Evolutionary conservation across 164 flowering plant genomes (phyloP).

Genomic region (Taxillus chinensis): DNA sequence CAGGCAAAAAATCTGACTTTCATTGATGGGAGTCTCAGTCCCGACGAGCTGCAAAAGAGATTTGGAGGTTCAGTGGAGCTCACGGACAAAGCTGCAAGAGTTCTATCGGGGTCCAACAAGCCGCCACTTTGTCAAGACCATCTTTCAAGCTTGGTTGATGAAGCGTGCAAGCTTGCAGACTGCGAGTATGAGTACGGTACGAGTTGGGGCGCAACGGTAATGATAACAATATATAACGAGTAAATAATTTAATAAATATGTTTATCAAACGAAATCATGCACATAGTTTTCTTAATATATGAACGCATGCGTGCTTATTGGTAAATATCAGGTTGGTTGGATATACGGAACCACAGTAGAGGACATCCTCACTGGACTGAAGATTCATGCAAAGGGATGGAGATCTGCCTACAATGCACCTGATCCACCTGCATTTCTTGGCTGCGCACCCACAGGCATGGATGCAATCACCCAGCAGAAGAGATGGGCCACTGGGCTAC

Average conservation of each 20-base stretch:
- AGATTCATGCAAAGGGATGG: constrained; percentile 50
- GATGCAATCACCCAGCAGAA: constrained; percentile 28
- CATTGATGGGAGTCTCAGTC: background rate
- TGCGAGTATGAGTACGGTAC: constrained; percentile 38
- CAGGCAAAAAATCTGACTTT: background rate
- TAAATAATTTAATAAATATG: background rate
- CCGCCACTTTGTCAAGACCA: background rate
- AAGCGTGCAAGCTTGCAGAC: constrained; percentile 28
- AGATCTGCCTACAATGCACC: constrained; percentile 15
- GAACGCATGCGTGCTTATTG: background rate
- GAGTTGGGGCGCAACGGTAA: constrained; percentile 44
- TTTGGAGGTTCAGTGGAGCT: constrained; percentile 33
- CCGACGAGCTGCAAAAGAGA: constrained; percentile 2
- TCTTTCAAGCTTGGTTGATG: constrained; percentile 22
- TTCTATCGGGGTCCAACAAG: constrained; percentile 12
- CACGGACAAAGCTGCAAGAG: constrained; percentile 15
- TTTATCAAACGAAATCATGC: too few relatives aligned
- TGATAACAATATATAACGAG: background rate
- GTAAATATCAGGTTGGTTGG: constrained; percentile 40
- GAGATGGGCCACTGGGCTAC: constrained; percentile 53
- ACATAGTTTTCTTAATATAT: too few relatives aligned
- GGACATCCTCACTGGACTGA: constrained; percentile 44
- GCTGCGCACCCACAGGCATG: constrained; percentile 39
- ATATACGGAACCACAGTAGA: constrained; percentile 45
- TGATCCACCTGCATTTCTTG: constrained; percentile 40